Base-by-base conservation (phyloP, 2,329 filamentous ascomycete species). In the Cercospora citrullina region DNA sequence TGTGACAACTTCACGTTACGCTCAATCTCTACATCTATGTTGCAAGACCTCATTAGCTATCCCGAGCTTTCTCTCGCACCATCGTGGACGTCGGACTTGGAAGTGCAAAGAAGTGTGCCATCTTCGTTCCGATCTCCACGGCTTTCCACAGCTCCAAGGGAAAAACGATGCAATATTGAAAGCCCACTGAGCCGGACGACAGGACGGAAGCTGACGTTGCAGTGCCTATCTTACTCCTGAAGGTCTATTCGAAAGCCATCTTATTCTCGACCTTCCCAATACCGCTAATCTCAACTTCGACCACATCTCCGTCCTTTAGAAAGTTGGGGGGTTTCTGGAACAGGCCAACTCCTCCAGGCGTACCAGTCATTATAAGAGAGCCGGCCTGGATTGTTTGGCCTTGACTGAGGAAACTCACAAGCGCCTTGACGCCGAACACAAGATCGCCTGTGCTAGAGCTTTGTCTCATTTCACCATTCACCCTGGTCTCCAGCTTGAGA, bases 391-490 rank as follows among this genome's bases (percentile, higher is more conserved):
- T 69, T 51, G 83, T 81, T 70, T 78, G 77, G 0, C 79, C 79
- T 48, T 73, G 74, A n/a, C 73, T 74, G 57, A 78, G 60, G 65
- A 77, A 78, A 30, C 67, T 72, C n/a, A 79, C 70, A 39, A 80
- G 62, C 33, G 79, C 75, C 1, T 76, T 73, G 10, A 79, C 79
- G 5, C 79, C 80, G 70, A 86, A 85, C 0, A 84, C 72, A n/a
- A 86, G 71, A 70, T 85, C 83, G 0, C 71, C 71, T 1, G 81
- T 73, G 4, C 67, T 66, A 30, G 77, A 75, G 36, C 72, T 64
- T 76, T 87, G 85, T 55, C 85, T 80, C 8, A 81, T 71, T 66
- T 82, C 76, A 0, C 83, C 83, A 71, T 87, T 86, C n/a, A 86
- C 78, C 14, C 76, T 80, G 0, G 84, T 86, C 72, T 75, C 75